Percentiles rank a stretch among this genome's conserved stretches.
Evolutionary conservation across 2,329 filamentous ascomycete genomes (phyloP).

Genomic region (Pseudocercospora musae): DNA sequence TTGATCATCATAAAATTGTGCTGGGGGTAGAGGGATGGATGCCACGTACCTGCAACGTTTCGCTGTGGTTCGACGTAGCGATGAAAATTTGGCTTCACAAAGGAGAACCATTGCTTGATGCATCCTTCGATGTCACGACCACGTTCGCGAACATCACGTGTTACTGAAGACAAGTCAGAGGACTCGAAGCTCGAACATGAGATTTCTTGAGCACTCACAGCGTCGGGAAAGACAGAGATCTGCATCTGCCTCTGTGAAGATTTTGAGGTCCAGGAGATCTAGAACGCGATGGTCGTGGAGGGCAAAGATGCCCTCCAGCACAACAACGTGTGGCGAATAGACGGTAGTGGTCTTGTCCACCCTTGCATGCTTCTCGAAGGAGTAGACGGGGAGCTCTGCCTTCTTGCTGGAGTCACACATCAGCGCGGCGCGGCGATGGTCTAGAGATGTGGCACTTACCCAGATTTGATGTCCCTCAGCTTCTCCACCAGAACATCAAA

Average conservation of each 20-base stretch:
- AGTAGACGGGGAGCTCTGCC: constrained; percentile 91
- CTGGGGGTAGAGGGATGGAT: neutral
- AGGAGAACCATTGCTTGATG: constrained; percentile 96
- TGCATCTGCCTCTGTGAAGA: constrained; percentile 94
- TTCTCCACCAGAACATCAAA: constrained; percentile 83
- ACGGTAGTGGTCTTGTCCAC: constrained; percentile 77
- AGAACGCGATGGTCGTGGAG: constrained; percentile 83
- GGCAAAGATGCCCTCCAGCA: constrained; percentile 94
- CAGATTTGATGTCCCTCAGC: constrained; percentile 80
- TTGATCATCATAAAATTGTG: constrained; percentile 35
- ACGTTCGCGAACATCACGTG: constrained; percentile 84
- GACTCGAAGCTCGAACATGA: constrained; percentile 56
- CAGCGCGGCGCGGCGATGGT: neutral
- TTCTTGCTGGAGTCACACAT: constrained; percentile 58
- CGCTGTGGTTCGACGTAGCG: constrained; percentile 91
- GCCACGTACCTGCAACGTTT: constrained; percentile 66
- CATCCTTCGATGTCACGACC: constrained; percentile 90
- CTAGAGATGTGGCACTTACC: constrained; percentile 57
- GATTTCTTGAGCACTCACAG: constrained; percentile 64
- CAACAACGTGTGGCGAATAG: constrained; percentile 93
- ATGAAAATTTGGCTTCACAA: constrained; percentile 95
- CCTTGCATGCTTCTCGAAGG: constrained; percentile 86
- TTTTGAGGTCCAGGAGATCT: constrained; percentile 89
- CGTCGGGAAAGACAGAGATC: constrained; percentile 88
- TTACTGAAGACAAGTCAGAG: constrained; percentile 51